Evolutionary conservation across 176 grass and related monocot species (phyloP).

Genomic region (Cocos nucifera): DNA sequence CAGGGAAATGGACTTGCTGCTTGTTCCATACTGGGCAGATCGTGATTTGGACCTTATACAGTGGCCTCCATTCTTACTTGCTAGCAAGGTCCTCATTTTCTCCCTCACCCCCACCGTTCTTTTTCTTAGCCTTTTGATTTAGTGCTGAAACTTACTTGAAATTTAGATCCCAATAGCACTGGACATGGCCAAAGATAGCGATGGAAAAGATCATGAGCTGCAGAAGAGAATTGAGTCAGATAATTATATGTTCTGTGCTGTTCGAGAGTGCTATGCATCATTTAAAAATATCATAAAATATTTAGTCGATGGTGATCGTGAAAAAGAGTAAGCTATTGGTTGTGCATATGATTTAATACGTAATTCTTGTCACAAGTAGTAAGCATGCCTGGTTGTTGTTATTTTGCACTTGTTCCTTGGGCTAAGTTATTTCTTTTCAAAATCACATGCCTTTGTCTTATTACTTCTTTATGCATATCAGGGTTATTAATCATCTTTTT

Average conservation of each 20-base stretch:
- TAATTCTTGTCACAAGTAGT: too few relatives aligned
- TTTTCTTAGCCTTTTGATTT: too few relatives aligned
- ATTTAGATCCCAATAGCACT: conserved; percentile 89
- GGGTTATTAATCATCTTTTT: conserved; percentile 70
- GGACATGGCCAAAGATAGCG: conserved; percentile 89
- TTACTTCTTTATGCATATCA: conserved; percentile 27
- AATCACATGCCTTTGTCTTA: neutral
- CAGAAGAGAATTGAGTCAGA: conserved; percentile 66
- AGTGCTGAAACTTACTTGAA: conserved; percentile 1
- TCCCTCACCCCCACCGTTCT: too few relatives aligned
- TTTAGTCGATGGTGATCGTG: conserved; percentile 46
- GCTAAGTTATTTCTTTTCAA: too few relatives aligned
- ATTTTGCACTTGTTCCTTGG: too few relatives aligned
- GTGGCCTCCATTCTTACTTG: conserved; percentile 95
- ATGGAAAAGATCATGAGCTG: conserved; percentile 77
- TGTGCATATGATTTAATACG: neutral
- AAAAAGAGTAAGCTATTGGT: conserved; percentile 47
- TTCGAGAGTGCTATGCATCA: conserved; percentile 88
- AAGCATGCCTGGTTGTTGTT: too few relatives aligned
- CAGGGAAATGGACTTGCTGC: conserved; percentile 89
- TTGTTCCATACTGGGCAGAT: conserved; percentile 83
- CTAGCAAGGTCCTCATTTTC: conserved; percentile 55
- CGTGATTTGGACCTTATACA: conserved; percentile 71
- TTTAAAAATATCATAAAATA: conserved; percentile 71
- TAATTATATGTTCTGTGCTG: conserved; percentile 67